These are phyloP conservation scores for Medicago ruthenica DNA, from an alignment of 306 rosid genomes.

Conservation along the genomic window DNA sequence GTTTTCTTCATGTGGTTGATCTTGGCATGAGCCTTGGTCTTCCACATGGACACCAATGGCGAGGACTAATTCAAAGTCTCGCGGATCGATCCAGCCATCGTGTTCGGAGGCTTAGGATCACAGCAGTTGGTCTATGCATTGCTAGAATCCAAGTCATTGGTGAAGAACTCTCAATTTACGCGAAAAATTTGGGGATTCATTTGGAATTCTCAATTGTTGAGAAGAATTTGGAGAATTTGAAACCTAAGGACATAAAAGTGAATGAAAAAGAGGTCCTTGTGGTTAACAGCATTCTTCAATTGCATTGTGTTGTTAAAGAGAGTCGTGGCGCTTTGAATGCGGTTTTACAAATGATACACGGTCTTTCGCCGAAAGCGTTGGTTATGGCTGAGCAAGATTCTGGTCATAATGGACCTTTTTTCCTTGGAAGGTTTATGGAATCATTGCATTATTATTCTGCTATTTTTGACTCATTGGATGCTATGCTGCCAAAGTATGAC, in stretches of 20 bases:
- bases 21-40: constrained; percentile 81
- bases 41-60: constrained; percentile 80
- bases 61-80: constrained; percentile 61
- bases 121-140: constrained; percentile 62
- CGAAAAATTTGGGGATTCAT: constrained; percentile 54
- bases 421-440: constrained; percentile 93
- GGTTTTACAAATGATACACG: constrained; percentile 68
- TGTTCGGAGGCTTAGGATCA: constrained; percentile 55
- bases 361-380: constrained; percentile 66
- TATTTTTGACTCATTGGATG: constrained; percentile 82
- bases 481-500: constrained; percentile 81
- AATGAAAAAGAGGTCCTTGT: constrained; percentile 69
- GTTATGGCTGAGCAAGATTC: constrained; percentile 87
- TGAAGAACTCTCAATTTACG: constrained; percentile 60
- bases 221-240: constrained; percentile 63
- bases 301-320: constrained; percentile 90
- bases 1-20: constrained; percentile 81
- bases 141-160: constrained; percentile 60
- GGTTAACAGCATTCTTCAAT: constrained; percentile 80
- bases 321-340: constrained; percentile 88
- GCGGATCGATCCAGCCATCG: constrained; percentile 42
- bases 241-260: constrained; percentile 55
- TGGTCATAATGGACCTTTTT: constrained; percentile 93
- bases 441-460: constrained; percentile 89
- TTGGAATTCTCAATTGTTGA: constrained; percentile 63